Evolutionary conservation across 257 asterid species (phyloP).

Genomic region (Solanum lycopersicoides): DNA sequence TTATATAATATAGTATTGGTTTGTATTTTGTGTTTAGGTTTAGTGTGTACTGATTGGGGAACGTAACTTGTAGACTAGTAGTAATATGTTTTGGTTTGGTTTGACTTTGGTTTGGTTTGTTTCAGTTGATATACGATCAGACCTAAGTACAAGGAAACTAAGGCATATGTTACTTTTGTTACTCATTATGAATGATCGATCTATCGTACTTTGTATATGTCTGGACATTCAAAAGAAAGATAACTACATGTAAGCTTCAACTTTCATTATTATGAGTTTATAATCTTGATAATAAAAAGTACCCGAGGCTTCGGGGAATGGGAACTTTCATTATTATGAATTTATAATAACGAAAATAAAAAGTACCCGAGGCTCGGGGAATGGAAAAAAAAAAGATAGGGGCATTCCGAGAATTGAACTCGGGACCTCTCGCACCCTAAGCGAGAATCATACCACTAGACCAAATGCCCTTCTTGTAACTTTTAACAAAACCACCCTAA

Average conservation of each 20-base stretch:
- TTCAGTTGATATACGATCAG: not conserved
- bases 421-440: slow-evolving; percentile 95
- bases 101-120: not conserved
- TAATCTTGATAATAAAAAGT: no score
- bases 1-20: no score
- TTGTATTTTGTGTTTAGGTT: not conserved
- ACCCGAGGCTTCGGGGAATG: no score
- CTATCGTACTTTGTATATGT: not conserved
- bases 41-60: not conserved
- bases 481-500: no score
- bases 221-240: no score
- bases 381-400: not conserved
- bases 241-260: no score
- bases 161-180: not conserved
- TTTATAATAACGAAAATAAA: no score
- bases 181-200: not conserved
- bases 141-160: not conserved
- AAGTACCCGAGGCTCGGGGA: no score
- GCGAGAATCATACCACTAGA: slow-evolving; percentile 85
- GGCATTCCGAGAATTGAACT: slow-evolving; percentile 90
- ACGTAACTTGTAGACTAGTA: not conserved
- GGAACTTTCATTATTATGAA: no score
- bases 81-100: not conserved
- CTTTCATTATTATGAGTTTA: no score
- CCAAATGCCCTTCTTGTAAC: slow-evolving; percentile 39